Conservation (phyloP, 208 protist genomes). For the Crithidia expoeki region DNA sequence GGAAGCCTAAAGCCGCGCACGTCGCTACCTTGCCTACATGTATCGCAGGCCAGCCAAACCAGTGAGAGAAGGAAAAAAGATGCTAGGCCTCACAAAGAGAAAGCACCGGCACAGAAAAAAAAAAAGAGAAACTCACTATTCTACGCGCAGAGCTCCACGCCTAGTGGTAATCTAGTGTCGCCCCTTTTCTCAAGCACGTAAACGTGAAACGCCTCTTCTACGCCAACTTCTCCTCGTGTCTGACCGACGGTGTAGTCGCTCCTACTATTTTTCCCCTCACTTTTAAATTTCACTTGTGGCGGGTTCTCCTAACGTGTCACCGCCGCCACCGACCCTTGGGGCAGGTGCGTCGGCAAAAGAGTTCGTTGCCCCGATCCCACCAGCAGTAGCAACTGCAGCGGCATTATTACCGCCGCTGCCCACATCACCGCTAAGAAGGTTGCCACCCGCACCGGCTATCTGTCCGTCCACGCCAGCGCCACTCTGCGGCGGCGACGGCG, state of each 20-base stretch:
- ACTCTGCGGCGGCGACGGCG: slow-evolving; percentile 11
- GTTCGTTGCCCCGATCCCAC: background rate
- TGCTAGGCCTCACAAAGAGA: slow-evolving; percentile 1
- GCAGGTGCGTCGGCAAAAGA: background rate
- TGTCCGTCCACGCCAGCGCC: background rate
- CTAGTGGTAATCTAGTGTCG: no score
- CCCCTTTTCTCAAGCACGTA: no score
- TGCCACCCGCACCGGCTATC: background rate
- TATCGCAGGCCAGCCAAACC: no score
- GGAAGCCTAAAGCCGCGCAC: no score
- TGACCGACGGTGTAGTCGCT: background rate
- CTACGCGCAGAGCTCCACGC: no score
- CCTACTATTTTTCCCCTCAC: background rate
- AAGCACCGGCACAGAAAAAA: background rate
- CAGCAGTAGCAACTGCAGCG: background rate
- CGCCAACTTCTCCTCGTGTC: no score
- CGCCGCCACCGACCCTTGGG: background rate
- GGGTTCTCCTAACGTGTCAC: background rate
- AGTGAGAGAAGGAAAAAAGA: background rate
- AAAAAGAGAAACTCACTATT: background rate
- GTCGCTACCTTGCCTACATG: no score
- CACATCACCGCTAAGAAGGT: background rate
- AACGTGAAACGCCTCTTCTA: no score
- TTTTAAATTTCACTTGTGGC: slow-evolving; percentile 16
- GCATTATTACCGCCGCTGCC: background rate